A percentile compares a stretch with the other conserved stretches of the same genome.
These are phyloP conservation scores for Heliosperma pusillum DNA, from an alignment of 148 eudicot genomes.

Conservation along the genomic window DNA sequence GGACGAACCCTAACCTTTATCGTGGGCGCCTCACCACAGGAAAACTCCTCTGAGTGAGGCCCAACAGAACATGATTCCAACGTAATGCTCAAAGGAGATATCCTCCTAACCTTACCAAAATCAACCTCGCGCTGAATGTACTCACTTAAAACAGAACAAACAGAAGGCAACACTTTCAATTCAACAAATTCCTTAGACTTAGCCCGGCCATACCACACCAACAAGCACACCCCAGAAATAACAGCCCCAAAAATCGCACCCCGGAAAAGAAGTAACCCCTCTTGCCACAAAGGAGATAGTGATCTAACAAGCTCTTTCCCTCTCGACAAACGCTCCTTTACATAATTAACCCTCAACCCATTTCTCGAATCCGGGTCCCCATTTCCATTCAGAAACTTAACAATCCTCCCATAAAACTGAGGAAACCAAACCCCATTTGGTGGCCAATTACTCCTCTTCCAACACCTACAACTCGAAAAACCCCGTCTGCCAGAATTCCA, in stretches of 20 bases:
- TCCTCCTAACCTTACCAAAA: constrained; percentile 80
- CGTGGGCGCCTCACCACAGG: constrained; percentile 87
- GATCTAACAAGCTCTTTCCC: constrained; percentile 54
- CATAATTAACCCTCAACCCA: constrained; percentile 55
- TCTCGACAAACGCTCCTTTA: constrained; percentile 51
- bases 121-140: constrained; percentile 74
- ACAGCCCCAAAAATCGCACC: constrained; percentile 77
- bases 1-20: constrained; percentile 75
- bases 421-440: constrained; percentile 69
- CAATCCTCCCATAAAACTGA: constrained; percentile 67
- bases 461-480: constrained; percentile 39
- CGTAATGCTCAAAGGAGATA: constrained; percentile 92
- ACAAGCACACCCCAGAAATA: constrained; percentile 80
- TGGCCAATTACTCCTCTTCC: constrained; percentile 55
- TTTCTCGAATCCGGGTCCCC: constrained; percentile 49
- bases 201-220: constrained; percentile 80
- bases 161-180: constrained; percentile 74
- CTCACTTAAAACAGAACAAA: constrained; percentile 71
- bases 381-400: constrained; percentile 57
- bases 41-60: constrained; percentile 84
- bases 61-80: constrained; percentile 90
- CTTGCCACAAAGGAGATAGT: constrained; percentile 74
- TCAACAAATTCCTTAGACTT: constrained; percentile 78
- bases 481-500: constrained; percentile 26
- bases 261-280: constrained; percentile 73